A percentile compares a stretch with the other conserved stretches of the same genome.
phyloP scores from a whole-genome alignment of 805 yeast genomes.

The Wickerhamiella allomyrinae region DNA sequence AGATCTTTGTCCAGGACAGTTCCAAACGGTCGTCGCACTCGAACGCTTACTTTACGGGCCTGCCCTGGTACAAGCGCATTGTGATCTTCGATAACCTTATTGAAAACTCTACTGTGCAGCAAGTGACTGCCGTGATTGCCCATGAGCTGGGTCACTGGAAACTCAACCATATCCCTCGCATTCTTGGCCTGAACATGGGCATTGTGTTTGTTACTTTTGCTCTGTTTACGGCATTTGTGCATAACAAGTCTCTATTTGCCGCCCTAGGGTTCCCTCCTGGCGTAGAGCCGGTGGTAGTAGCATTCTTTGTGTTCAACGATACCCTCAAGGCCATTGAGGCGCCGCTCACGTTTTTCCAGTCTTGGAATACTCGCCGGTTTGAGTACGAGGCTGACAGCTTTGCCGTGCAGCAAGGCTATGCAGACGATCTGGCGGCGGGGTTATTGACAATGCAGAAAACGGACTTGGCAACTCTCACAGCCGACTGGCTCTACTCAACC shows the following conservation, averaged over 20 bases:
- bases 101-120: constrained; percentile 56
- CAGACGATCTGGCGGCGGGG: constrained; percentile 51
- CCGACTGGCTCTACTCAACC: constrained; percentile 79
- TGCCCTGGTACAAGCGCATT: constrained; percentile 94
- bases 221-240: constrained; percentile 64
- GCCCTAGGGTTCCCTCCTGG: constrained; percentile 56
- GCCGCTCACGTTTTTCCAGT: constrained; percentile 47
- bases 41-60: constrained; percentile 89
- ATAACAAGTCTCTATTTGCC: constrained; percentile 60
- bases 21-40: constrained; percentile 93
- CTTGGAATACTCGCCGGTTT: constrained; percentile 63
- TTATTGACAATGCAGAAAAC: constrained; percentile 64
- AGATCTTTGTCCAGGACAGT: constrained; percentile 87
- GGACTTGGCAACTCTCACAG: constrained; percentile 74
- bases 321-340: constrained; percentile 67
- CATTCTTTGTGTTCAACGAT: constrained; percentile 67
- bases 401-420: constrained; percentile 63
- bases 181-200: constrained; percentile 48
- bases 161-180: constrained; percentile 69
- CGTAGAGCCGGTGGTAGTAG: constrained; percentile 59
- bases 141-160: constrained; percentile 99
- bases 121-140: constrained; percentile 90
- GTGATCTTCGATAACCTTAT: constrained; percentile 87
- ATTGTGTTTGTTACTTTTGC: constrained; percentile 54
- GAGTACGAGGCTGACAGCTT: constrained; percentile 90